Conservation (phyloP, 2,329 filamentous ascomycete species). For the Cercospora sojina region DNA sequence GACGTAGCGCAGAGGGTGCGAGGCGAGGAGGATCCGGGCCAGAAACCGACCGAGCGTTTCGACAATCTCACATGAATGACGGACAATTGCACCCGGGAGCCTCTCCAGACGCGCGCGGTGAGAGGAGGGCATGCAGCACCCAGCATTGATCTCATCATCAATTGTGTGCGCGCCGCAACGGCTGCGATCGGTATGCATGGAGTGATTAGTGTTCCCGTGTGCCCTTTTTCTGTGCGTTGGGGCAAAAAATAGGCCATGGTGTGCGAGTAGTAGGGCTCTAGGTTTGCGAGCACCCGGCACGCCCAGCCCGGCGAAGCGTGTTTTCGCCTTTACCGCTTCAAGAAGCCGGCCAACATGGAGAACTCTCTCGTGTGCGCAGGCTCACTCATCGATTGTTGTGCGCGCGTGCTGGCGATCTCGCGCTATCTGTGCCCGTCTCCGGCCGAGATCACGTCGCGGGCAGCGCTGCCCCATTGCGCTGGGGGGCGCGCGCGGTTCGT, state of each 20-base stretch:
- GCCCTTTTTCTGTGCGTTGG: neutral
- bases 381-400: neutral
- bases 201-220: neutral
- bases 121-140: neutral
- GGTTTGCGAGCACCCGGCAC: conserved; percentile 5
- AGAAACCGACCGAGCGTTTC: conserved; percentile 19
- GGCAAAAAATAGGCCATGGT: conserved; percentile 11
- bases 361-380: neutral
- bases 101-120: neutral
- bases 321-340: conserved; percentile 10
- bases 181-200: neutral
- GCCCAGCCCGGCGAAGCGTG: conserved; percentile 10
- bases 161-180: neutral
- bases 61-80: conserved; percentile 3
- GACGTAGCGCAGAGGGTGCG: conserved; percentile 7
- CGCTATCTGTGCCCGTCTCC: neutral
- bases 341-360: neutral
- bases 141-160: neutral
- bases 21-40: conserved; percentile 10
- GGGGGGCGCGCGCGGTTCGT: neutral
- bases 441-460: neutral
- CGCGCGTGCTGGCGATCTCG: neutral
- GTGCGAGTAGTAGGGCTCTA: conserved; percentile 8
- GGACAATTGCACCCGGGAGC: neutral
- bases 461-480: neutral